A percentile compares a stretch with the other conserved stretches of the same genome.
These are phyloP conservation scores for Berkeleyomyces rouxiae DNA, from an alignment of 2,329 filamentous ascomycete genomes.

Conservation along the genomic window DNA sequence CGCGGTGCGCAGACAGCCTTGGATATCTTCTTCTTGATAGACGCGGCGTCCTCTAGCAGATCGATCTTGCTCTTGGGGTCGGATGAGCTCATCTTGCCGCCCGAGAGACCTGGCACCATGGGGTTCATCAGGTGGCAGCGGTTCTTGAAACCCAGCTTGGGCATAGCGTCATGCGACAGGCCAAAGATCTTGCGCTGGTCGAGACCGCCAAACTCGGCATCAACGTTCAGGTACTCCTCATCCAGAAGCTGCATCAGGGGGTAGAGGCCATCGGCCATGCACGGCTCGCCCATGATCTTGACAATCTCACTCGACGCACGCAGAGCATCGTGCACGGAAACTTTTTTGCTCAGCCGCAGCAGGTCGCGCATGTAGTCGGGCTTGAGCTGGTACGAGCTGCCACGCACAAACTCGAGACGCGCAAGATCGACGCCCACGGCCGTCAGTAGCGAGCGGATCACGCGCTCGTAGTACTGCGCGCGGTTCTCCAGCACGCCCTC, in stretches of 20 bases:
- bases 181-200: constrained; percentile 87
- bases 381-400: constrained; percentile 63
- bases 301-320: constrained; percentile 88
- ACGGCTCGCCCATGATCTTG: constrained; percentile 69
- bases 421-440: constrained; percentile 65
- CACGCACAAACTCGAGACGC: constrained; percentile 68
- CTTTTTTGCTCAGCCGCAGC: constrained; percentile 46
- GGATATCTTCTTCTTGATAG: constrained; percentile 64
- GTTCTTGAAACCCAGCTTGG: constrained; percentile 63
- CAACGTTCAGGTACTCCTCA: constrained; percentile 74
- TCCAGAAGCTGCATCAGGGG: constrained; percentile 64
- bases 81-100: constrained; percentile 76
- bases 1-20: constrained; percentile 69
- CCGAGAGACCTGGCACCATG: constrained; percentile 75
- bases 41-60: constrained; percentile 62
- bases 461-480: constrained; percentile 65
- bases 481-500: constrained; percentile 73
- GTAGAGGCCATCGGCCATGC: constrained; percentile 35
- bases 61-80: constrained; percentile 76
- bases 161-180: constrained; percentile 68
- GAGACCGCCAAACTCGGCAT: constrained; percentile 70
- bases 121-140: constrained; percentile 36
- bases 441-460: constrained; percentile 58
- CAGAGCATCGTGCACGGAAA: constrained; percentile 66
- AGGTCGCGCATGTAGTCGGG: constrained; percentile 74